Conservation (phyloP, 306 rosid species). For the Oemleria cerasiformis region DNA sequence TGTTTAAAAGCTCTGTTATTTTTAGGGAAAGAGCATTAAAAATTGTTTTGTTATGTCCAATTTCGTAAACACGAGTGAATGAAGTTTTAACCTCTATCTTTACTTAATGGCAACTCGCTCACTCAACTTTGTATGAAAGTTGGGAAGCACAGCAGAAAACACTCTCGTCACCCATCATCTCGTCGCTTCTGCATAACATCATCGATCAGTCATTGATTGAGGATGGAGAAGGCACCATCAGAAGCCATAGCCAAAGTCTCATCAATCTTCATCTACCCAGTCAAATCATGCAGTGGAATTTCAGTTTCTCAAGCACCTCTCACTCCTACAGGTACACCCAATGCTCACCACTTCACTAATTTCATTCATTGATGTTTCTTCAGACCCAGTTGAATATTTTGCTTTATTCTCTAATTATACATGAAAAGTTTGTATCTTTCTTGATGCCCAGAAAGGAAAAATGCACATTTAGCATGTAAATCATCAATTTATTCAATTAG, state of each 20-base stretch:
- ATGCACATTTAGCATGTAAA: not conserved
- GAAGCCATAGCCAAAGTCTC: slow-evolving; percentile 40
- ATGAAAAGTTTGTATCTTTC: not conserved
- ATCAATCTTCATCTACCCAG: slow-evolving; percentile 60
- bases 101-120: too few relatives aligned
- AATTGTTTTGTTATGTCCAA: too few relatives aligned
- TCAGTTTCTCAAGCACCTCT: slow-evolving; percentile 64
- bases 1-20: too few relatives aligned
- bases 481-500: not conserved
- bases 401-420: not conserved
- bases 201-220: not conserved
- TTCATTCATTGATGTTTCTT: not conserved
- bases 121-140: too few relatives aligned
- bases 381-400: slow-evolving; percentile 4
- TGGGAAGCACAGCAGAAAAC: too few relatives aligned
- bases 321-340: slow-evolving; percentile 59
- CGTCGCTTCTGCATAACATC: too few relatives aligned
- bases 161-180: too few relatives aligned
- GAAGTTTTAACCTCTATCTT: not conserved
- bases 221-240: slow-evolving; percentile 1
- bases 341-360: not conserved
- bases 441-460: not conserved
- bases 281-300: slow-evolving; percentile 89
- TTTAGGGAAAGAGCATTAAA: too few relatives aligned
- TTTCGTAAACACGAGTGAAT: too few relatives aligned